Evolutionary conservation across 495 filamentous ascomycete genomes (phyloP).

Genomic region (Monascus purpureus): DNA sequence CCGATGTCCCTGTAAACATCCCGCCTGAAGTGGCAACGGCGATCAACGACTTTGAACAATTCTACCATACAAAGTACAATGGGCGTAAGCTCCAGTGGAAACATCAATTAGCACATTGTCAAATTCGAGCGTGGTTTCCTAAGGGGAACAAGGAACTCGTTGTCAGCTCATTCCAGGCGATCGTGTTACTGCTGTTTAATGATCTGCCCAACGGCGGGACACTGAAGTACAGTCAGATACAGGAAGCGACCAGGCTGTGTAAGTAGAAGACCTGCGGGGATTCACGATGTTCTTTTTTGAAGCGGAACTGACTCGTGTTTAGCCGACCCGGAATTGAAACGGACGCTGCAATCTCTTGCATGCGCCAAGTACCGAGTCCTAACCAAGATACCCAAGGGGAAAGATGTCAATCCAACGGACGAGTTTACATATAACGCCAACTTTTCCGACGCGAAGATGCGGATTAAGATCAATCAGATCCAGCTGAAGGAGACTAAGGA

Average conservation of each 20-base stretch:
- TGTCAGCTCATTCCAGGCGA: conserved; percentile 79
- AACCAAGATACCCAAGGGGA: conserved; percentile 68
- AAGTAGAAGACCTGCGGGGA: too few relatives aligned
- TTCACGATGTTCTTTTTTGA: too few relatives aligned
- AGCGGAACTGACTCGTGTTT: conserved; percentile 13
- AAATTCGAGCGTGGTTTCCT: conserved; percentile 63
- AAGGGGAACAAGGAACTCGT: conserved; percentile 73
- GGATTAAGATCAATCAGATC: conserved; percentile 97
- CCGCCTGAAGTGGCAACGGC: conserved; percentile 55
- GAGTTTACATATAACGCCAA: conserved; percentile 62
- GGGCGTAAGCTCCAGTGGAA: conserved; percentile 85
- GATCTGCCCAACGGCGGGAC: conserved; percentile 38
- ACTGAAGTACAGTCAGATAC: conserved; percentile 56
- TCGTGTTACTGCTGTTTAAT: conserved; percentile 90
- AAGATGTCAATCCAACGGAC: conserved; percentile 63
- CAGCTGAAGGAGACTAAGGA: conserved; percentile 86
- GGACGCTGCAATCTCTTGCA: conserved; percentile 87
- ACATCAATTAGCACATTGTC: conserved; percentile 75
- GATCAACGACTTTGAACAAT: conserved; percentile 57
- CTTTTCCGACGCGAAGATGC: conserved; percentile 71
- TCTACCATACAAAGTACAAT: conserved; percentile 77
- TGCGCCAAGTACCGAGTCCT: conserved; percentile 83
- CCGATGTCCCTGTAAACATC: conserved; percentile 61
- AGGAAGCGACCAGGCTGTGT: conserved; percentile 53
- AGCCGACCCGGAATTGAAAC: conserved; percentile 64